Evolutionary conservation across 2,329 filamentous ascomycete species (phyloP), one percentile per base, ranked within the genome.

Genomic region (Colletotrichum ledebouriae): DNA sequence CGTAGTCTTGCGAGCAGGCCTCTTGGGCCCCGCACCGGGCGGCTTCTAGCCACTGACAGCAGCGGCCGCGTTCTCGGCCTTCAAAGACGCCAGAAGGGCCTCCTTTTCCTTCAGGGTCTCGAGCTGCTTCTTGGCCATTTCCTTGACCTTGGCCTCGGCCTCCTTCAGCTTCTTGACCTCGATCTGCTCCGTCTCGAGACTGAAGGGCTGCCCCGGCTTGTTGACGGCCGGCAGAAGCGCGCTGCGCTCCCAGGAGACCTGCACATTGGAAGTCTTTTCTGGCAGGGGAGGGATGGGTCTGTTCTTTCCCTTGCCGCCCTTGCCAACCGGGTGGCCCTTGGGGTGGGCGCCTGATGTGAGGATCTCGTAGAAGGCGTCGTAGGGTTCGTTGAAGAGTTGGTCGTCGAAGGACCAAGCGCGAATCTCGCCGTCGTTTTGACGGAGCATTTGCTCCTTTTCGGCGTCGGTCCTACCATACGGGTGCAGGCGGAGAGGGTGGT

Each of bases 321-420:
- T 68, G 58, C 76, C 75, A 76, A 67, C 67, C 70, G 71, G 78
- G 75, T 75, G 83, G 71, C 80, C 80, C 71, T 82, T 83, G 58
- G 84, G 83, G 5, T 85, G 88, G 29, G 90, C 88, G 69, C 93
- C 93, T 6, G 87, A 85, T 2, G 94, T 98, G 70, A 99, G 84
- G 33, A 93, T 85, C 71, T 97, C 93, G 80, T 93, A 98, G 76
- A 99, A 95, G 52, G 92, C 89, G 79, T 97, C 93, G 74, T 94
- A 96, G 0, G 96, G 96, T 79, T 99, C 96, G 81, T 97, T 98
- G 85, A 99, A 99, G 57, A 98, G 87, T 72, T 98, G 92, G 76
- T 97, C 94, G 79, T 99, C 96, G 76, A 98, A 94, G 67, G 89
- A 90, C 86, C 96, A 95, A 58, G 90, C 89, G 37, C 90, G 83